Evolutionary conservation across 352 stramenopile species (phyloP).

Genomic region (Phytophthora multivora): DNA sequence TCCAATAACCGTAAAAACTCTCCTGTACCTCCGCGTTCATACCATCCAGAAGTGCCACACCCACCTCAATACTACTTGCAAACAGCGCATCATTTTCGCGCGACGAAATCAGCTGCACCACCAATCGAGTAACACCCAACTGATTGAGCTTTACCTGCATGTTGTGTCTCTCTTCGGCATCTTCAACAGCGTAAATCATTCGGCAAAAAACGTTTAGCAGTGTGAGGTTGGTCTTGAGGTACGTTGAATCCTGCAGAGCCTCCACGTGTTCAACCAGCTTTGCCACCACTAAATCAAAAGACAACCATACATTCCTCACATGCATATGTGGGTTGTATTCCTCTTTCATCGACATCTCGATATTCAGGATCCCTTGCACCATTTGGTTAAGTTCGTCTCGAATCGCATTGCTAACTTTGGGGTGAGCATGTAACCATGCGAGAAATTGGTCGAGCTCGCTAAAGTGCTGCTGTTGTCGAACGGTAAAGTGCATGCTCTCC

Average conservation of each 20-base stretch:
- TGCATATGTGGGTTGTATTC: constrained; percentile 56
- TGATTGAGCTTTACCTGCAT: constrained; percentile 78
- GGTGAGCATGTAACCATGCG: constrained; percentile 41
- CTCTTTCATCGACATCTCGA: constrained; percentile 50
- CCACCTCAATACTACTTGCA: constrained; percentile 60
- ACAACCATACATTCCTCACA: constrained; percentile 47
- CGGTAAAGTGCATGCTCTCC: constrained; percentile 3
- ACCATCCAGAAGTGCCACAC: constrained; percentile 67
- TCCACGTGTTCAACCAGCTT: constrained; percentile 69
- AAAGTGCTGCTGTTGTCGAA: constrained; percentile 40
- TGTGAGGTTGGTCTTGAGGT: constrained; percentile 72
- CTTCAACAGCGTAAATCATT: constrained; percentile 72
- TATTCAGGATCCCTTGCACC: constrained; percentile 64
- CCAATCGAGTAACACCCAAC: constrained; percentile 63
- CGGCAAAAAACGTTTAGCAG: constrained; percentile 74
- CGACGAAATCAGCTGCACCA: constrained; percentile 63
- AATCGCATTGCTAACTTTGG: constrained; percentile 49
- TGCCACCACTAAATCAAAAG: constrained; percentile 68
- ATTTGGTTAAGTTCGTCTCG: constrained; percentile 77
- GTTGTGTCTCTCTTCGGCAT: constrained; percentile 46
- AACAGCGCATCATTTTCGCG: constrained; percentile 64
- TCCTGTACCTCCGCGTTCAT: constrained; percentile 85
- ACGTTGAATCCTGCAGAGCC: constrained; percentile 55
- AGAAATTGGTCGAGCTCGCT: constrained; percentile 58
- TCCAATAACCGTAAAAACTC: constrained; percentile 60